A percentile compares a stretch with the other conserved stretches of the same genome.
phyloP scores from a whole-genome alignment of 495 filamentous ascomycete genomes.

The Xylaria grammica region DNA sequence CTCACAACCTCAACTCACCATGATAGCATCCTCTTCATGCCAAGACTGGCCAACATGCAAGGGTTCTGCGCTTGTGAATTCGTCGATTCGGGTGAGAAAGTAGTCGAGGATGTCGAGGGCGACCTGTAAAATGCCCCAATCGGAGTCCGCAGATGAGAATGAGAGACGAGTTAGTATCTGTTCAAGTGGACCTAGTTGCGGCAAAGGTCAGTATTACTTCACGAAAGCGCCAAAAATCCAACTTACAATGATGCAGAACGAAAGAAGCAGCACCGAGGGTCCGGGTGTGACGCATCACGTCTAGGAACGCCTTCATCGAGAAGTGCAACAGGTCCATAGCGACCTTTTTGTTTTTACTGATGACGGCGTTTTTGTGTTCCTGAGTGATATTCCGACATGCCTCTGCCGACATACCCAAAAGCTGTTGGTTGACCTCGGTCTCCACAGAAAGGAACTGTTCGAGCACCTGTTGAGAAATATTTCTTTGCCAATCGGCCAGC shows the following conservation, averaged over 20 bases:
- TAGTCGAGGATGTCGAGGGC: constrained; percentile 46
- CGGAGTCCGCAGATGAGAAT: constrained; percentile 41
- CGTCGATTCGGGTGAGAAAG: constrained; percentile 44
- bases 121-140: constrained; percentile 48
- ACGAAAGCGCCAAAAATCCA: not conserved
- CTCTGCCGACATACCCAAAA: constrained; percentile 45
- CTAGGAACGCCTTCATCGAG: constrained; percentile 46
- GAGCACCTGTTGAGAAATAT: constrained; percentile 52
- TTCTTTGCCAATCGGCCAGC: constrained; percentile 74
- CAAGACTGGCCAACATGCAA: constrained; percentile 33
- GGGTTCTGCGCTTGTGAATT: constrained; percentile 37
- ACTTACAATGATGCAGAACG: constrained; percentile 46
- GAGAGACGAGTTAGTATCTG: constrained; percentile 51
- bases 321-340: constrained; percentile 50
- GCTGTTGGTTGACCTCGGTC: constrained; percentile 54
- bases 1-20: constrained; percentile 20
- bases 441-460: constrained; percentile 56
- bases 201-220: constrained; percentile 18
- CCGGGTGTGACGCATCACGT: constrained; percentile 43
- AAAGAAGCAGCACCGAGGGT: constrained; percentile 44
- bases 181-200: constrained; percentile 43
- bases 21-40: constrained; percentile 50
- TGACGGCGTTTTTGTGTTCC: constrained; percentile 46
- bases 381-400: constrained; percentile 41
- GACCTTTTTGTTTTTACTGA: constrained; percentile 50